Conservation (phyloP, 306 rosid genomes). For the Alnus glutinosa region DNA sequence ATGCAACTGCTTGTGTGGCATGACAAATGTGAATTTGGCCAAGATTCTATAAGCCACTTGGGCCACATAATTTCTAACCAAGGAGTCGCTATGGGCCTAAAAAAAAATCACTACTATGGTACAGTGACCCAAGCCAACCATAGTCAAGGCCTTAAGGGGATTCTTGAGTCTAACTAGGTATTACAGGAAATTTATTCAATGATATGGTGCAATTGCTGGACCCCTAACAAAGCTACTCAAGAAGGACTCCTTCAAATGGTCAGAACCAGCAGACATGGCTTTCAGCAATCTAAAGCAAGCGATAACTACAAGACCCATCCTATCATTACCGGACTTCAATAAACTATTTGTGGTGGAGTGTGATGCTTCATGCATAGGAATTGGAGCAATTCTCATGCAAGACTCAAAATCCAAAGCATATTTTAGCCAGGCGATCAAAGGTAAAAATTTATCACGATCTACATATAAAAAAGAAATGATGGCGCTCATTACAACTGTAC, state of each 20-base stretch:
- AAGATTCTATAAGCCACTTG: too few species aligned
- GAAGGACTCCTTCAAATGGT: neutral
- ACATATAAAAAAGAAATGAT: neutral
- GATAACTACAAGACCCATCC: neutral
- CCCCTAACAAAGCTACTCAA: neutral
- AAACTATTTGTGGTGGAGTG: neutral
- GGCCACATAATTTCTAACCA: too few species aligned
- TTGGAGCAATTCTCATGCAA: neutral
- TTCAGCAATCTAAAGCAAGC: neutral
- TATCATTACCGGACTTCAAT: neutral
- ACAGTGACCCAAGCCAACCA: neutral
- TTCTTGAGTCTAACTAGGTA: neutral
- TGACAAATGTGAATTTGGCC: too few species aligned
- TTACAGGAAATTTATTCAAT: neutral
- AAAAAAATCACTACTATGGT: too few species aligned
- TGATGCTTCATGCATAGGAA: neutral
- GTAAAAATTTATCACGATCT: neutral
- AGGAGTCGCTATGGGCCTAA: too few species aligned
- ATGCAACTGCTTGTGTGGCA: too few species aligned
- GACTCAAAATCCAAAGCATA: neutral
- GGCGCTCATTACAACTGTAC: neutral
- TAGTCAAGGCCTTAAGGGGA: neutral
- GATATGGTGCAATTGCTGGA: neutral
- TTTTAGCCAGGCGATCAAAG: neutral
- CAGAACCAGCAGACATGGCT: neutral